Conservation (phyloP, 768 basidiomycete genomes). For the Stropharia rugosoannulata region DNA sequence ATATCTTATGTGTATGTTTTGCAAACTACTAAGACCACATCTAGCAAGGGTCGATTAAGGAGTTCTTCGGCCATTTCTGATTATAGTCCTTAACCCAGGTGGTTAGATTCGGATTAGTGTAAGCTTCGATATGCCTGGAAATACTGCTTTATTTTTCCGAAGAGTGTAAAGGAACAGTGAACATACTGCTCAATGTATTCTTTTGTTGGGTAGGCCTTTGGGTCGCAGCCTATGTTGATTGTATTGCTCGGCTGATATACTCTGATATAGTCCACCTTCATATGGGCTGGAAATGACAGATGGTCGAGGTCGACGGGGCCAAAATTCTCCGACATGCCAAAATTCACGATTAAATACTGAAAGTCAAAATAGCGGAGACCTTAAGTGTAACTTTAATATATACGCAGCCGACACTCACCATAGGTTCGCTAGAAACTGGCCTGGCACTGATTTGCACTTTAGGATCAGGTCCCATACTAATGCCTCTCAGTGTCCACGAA, state of each 20-base stretch:
- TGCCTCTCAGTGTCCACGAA: constrained; percentile 74
- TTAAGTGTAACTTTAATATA: background rate
- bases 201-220: constrained; percentile 64
- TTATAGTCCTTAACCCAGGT: constrained; percentile 51
- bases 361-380: background rate
- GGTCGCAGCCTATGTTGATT: constrained; percentile 76
- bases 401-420: constrained; percentile 47
- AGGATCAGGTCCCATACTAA: constrained; percentile 65
- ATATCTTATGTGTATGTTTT: background rate
- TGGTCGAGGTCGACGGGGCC: constrained; percentile 66
- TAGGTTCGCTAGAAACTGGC: constrained; percentile 80
- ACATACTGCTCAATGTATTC: constrained; percentile 65
- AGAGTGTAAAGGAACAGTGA: background rate
- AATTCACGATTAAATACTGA: constrained; percentile 80
- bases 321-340: constrained; percentile 84
- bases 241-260: constrained; percentile 68
- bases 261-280: constrained; percentile 52
- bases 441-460: constrained; percentile 60
- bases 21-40: background rate
- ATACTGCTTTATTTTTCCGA: background rate
- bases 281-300: constrained; percentile 64
- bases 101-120: constrained; percentile 64
- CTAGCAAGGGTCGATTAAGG: constrained; percentile 38
- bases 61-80: constrained; percentile 63
- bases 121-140: constrained; percentile 58